These are phyloP conservation scores for Paraphoma chrysanthemicola DNA, from an alignment of 2,329 filamentous ascomycete genomes.

Conservation along the genomic window DNA sequence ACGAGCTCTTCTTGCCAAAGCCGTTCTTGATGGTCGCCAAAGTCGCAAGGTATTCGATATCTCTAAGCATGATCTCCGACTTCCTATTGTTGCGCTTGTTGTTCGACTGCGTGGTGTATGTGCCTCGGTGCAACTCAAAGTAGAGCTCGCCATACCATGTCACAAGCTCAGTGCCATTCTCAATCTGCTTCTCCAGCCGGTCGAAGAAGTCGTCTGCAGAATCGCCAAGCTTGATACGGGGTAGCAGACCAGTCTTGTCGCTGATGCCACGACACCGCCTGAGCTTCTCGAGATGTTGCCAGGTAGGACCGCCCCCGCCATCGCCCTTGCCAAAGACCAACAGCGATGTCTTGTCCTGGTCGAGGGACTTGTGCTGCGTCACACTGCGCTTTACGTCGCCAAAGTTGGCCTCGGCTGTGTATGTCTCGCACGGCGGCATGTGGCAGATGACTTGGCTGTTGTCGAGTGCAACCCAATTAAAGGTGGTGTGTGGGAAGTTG, in stretches of 20 bases:
- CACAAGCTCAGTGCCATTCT: constrained; percentile 72
- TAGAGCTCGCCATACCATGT: constrained; percentile 99
- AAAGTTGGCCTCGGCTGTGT: constrained; percentile 93
- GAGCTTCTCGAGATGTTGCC: constrained; percentile 92
- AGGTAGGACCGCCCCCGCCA: constrained; percentile 93
- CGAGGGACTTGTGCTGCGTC: constrained; percentile 92
- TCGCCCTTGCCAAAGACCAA: constrained; percentile 97
- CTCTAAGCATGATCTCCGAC: constrained; percentile 82
- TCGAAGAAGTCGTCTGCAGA: constrained; percentile 96
- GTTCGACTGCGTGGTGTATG: constrained; percentile 96
- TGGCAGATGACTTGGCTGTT: constrained; percentile 97
- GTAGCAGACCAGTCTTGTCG: constrained; percentile 82
- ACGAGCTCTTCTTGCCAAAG: constrained; percentile 55
- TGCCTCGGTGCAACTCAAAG: constrained; percentile 95
- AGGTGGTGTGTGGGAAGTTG: constrained; percentile 97
- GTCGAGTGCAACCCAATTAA: constrained; percentile 97
- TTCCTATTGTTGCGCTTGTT: constrained; percentile 95
- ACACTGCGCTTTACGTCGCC: constrained; percentile 91
- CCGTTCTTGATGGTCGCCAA: constrained; percentile 77
- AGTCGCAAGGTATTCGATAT: constrained; percentile 87
- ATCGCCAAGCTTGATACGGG: constrained; percentile 85
- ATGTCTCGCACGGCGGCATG: constrained; percentile 95
- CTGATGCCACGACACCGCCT: constrained; percentile 89
- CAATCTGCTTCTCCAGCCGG: constrained; percentile 78
- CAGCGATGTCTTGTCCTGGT: constrained; percentile 88